phyloP scores from a whole-genome alignment of 192 early-diverging fungal genomes.

The Bifiguratus adelaidae region DNA sequence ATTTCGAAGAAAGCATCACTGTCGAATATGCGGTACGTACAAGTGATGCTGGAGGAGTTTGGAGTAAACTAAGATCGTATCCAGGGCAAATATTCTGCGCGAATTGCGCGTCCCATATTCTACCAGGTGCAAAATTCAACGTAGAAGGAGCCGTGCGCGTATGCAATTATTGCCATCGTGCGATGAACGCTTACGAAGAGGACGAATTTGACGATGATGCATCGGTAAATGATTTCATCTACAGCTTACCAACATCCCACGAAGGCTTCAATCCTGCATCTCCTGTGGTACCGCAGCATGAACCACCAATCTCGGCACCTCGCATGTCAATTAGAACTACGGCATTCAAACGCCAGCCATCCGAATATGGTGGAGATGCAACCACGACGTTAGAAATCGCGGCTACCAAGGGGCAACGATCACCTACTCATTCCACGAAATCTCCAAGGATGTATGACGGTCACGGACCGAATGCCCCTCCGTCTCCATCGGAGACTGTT shows the following conservation, averaged over 20 bases:
- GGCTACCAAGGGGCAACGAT: not conserved
- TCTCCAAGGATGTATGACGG: not conserved
- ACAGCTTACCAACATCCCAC: not conserved
- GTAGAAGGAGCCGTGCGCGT: constrained; percentile 61
- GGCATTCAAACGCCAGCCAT: constrained; percentile 9
- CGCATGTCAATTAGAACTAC: constrained; percentile 22
- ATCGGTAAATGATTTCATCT: constrained; percentile 12
- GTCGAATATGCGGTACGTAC: constrained; percentile 64
- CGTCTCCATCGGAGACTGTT: constrained; percentile 7
- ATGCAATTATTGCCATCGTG: constrained; percentile 48
- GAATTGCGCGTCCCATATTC: constrained; percentile 59
- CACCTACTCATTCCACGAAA: not conserved
- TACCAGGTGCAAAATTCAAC: constrained; percentile 54
- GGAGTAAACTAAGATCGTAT: not conserved
- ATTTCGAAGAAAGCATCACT: constrained; percentile 67
- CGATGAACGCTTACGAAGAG: constrained; percentile 40
- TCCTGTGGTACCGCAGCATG: constrained; percentile 14
- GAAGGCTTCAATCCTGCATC: not conserved
- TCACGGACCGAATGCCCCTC: not conserved
- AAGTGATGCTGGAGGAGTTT: not conserved
- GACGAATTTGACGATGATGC: constrained; percentile 12
- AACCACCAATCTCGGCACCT: constrained; percentile 13
- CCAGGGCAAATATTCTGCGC: constrained; percentile 65
- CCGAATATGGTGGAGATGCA: constrained; percentile 14
- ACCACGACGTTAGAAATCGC: constrained; percentile 7